Percentiles rank a stretch among this genome's conserved stretches.
Evolutionary conservation across 1,284 basidiomycete species (phyloP).

Genomic region (Apiotrichum veenhuisii): DNA sequence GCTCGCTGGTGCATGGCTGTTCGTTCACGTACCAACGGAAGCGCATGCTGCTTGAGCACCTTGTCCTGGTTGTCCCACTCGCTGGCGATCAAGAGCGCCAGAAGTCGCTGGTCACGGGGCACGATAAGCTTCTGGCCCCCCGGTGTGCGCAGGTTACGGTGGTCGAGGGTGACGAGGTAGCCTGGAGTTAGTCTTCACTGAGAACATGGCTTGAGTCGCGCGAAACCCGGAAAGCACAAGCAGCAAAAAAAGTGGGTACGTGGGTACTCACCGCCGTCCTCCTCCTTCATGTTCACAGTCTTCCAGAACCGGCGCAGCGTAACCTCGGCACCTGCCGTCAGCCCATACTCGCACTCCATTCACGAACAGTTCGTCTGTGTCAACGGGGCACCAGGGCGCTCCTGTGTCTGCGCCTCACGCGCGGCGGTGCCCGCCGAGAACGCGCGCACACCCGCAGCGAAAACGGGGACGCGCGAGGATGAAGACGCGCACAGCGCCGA

Average conservation of each 20-base stretch:
- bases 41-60: conserved; percentile 79
- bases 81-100: conserved; percentile 80
- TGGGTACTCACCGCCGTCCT: conserved; percentile 51
- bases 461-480: background rate
- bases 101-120: conserved; percentile 65
- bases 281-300: conserved; percentile 65
- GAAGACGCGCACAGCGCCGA: background rate
- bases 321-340: conserved; percentile 67
- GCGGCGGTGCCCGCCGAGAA: background rate
- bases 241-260: too few relatives aligned
- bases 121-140: conserved; percentile 69
- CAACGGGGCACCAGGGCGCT: conserved; percentile 27
- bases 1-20: too few relatives aligned
- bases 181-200: conserved; percentile 49
- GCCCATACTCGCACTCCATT: background rate
- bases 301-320: conserved; percentile 90
- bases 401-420: conserved; percentile 7
- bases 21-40: conserved; percentile 70
- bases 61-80: conserved; percentile 95
- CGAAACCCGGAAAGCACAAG: too few relatives aligned
- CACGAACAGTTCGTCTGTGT: conserved; percentile 40
- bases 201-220: too few relatives aligned
- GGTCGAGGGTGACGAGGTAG: conserved; percentile 73
- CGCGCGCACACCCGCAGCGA: background rate
- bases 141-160: conserved; percentile 81